Conservation (phyloP, 2,329 filamentous ascomycete species). For the Diplodia scrobiculata region DNA sequence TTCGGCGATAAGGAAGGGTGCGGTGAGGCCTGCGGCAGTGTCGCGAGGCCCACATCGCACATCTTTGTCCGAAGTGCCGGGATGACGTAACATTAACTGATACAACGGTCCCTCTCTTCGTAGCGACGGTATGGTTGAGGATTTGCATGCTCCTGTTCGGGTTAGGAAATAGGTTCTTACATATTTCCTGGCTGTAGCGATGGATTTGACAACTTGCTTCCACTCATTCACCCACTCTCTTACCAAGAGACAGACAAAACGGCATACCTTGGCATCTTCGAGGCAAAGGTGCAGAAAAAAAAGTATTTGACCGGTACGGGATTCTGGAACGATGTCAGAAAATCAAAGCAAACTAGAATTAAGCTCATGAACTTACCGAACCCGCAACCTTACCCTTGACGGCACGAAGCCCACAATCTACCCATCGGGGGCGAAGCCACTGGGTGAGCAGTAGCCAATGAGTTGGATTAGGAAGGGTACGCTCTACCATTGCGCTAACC, state of each 20-base stretch:
- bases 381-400: constrained; percentile 14
- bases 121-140: too few relatives aligned
- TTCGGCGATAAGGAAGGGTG: too few relatives aligned
- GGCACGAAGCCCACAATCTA: not conserved
- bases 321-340: not conserved
- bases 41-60: too few relatives aligned
- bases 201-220: too few relatives aligned
- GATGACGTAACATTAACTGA: too few relatives aligned
- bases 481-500: constrained; percentile 22
- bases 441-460: too few relatives aligned
- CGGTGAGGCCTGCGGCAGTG: too few relatives aligned
- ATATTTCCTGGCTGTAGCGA: too few relatives aligned
- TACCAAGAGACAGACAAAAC: not conserved
- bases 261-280: not conserved
- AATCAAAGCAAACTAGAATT: not conserved
- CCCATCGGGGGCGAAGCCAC: not conserved
- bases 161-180: too few relatives aligned
- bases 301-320: not conserved
- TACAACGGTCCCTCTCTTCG: too few relatives aligned
- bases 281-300: not conserved
- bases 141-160: too few relatives aligned
- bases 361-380: not conserved
- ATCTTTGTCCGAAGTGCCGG: too few relatives aligned
- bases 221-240: not conserved
- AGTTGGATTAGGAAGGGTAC: not conserved